Conservation (phyloP, 768 basidiomycete genomes). For the Tylopilus intermedius region DNA sequence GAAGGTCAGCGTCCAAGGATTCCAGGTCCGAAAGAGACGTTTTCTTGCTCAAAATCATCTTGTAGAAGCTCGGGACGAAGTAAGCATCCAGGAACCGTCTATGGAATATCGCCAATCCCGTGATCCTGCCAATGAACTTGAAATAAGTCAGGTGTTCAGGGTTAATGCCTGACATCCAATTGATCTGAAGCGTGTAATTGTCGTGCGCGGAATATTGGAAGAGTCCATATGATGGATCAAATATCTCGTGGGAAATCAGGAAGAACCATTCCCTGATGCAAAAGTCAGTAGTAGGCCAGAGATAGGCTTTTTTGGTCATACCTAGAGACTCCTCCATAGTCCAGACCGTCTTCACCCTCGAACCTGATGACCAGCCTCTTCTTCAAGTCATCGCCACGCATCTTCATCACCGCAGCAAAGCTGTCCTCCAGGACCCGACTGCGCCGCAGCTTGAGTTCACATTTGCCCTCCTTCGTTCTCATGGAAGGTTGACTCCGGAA, state of each 20-base stretch:
- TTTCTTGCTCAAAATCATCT: constrained; percentile 64
- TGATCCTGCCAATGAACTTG: constrained; percentile 72
- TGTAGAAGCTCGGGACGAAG: constrained; percentile 77
- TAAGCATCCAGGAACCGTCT: constrained; percentile 74
- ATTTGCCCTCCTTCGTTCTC: constrained; percentile 71
- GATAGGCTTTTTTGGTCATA: constrained; percentile 23
- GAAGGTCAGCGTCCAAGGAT: constrained; percentile 62
- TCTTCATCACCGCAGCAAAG: constrained; percentile 78
- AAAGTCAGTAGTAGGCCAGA: constrained; percentile 1
- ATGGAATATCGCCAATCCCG: constrained; percentile 77
- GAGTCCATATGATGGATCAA: constrained; percentile 77
- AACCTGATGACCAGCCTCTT: constrained; percentile 69
- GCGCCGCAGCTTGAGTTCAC: constrained; percentile 79
- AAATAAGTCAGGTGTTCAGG: constrained; percentile 77
- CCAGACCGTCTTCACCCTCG: constrained; percentile 75
- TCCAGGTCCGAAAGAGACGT: constrained; percentile 62
- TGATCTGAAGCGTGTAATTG: constrained; percentile 78
- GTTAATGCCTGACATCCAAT: constrained; percentile 69
- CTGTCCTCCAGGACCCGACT: constrained; percentile 82
- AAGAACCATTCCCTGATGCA: constrained; percentile 76
- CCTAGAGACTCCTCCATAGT: constrained; percentile 77
- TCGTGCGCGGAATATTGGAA: constrained; percentile 79
- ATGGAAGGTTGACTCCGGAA: constrained; percentile 89
- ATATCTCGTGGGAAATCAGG: constrained; percentile 76
- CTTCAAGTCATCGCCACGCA: constrained; percentile 66